These are phyloP conservation scores for Populus euphratica DNA, from an alignment of 345 rosid species.

Conservation along the genomic window DNA sequence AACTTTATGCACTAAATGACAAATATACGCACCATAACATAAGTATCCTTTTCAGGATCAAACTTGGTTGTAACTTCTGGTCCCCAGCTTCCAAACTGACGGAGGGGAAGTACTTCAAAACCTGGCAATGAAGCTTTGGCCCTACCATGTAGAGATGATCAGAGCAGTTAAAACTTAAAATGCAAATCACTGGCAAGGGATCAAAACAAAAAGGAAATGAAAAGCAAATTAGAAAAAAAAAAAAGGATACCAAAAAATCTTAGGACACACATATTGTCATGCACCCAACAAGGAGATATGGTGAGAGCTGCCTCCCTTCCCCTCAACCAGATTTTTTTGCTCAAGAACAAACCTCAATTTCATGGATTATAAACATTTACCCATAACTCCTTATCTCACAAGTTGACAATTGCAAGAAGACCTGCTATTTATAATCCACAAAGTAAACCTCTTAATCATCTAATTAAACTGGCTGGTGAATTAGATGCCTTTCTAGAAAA, in stretches of 20 bases:
- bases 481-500: no score
- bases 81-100: constrained; percentile 85
- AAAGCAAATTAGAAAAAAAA: background rate
- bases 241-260: background rate
- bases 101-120: constrained; percentile 74
- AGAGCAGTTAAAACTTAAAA: background rate
- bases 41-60: constrained; percentile 69
- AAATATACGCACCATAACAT: constrained; percentile 55
- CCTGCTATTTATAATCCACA: no score
- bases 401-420: no score
- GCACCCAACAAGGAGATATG: background rate
- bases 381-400: no score
- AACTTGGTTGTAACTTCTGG: constrained; percentile 67
- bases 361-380: background rate
- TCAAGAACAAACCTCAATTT: background rate
- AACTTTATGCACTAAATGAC: background rate
- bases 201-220: background rate
- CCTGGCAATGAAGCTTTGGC: constrained; percentile 71
- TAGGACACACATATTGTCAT: background rate
- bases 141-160: constrained; percentile 33
- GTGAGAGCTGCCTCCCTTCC: background rate
- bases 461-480: no score
- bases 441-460: no score
- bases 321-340: background rate
- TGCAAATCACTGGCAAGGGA: background rate